These are phyloP conservation scores for Ophiosphaerella narmari DNA, from an alignment of 2,329 filamentous ascomycete species.

Conservation along the genomic window DNA sequence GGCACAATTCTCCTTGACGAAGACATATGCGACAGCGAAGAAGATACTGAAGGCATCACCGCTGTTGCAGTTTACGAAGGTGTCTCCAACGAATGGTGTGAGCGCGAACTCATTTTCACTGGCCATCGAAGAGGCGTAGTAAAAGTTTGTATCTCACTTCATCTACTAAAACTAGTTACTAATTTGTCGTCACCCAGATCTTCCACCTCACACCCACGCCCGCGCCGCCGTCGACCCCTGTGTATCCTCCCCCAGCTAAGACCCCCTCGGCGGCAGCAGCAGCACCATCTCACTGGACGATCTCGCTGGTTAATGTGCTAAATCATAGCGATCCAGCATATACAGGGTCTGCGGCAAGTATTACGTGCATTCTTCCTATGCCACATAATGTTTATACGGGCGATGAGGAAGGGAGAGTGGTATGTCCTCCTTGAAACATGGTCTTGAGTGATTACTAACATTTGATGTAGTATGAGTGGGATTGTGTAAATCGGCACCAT, in stretches of 20 bases:
- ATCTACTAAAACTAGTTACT: not conserved
- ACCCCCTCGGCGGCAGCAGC: constrained; percentile 34
- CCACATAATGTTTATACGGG: constrained; percentile 86
- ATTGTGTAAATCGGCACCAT: constrained; percentile 56
- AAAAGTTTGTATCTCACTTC: constrained; percentile 56
- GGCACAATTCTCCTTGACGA: constrained; percentile 82
- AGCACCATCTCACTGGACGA: constrained; percentile 63
- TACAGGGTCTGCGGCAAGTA: constrained; percentile 60
- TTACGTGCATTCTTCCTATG: constrained; percentile 86
- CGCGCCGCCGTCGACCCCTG: constrained; percentile 51
- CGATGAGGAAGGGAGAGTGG: constrained; percentile 86
- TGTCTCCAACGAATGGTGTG: constrained; percentile 86
- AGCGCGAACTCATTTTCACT: constrained; percentile 84
- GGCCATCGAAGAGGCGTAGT: constrained; percentile 84
- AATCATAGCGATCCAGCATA: constrained; percentile 73
- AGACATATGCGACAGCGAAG: constrained; percentile 70
- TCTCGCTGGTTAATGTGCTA: constrained; percentile 79
- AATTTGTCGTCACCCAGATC: constrained; percentile 45
- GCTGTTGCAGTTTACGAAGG: constrained; percentile 94
- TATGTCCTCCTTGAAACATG: constrained; percentile 23
- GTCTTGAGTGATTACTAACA: constrained; percentile 8
- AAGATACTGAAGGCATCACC: constrained; percentile 70
- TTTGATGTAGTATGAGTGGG: constrained; percentile 59
- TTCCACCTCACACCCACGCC: constrained; percentile 62
- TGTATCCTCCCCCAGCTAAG: not conserved